Evolutionary conservation across 129 eudicot genomes (phyloP), one percentile per base, ranked within the genome.

Genomic region (Gnaphalium uliginosum): DNA sequence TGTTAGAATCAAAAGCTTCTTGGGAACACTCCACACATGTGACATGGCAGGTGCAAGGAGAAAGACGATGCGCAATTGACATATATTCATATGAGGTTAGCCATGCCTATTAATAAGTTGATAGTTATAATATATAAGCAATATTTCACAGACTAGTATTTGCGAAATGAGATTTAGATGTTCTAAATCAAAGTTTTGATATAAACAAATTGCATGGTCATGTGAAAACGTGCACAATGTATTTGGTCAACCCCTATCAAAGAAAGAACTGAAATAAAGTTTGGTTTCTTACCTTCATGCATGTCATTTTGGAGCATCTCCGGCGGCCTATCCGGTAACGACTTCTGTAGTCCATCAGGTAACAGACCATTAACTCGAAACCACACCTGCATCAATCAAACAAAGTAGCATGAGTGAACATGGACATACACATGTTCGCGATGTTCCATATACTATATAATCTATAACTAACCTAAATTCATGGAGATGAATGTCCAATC

Each of bases 401-500:
- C 10, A 48, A 76, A 37, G 66, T 14, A 19, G 60, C 68, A 70
- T 82, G 37, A 86, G 83, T 51, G 79, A 61, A 80, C 81, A 81
- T 68, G 71, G 30, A 69, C 67, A 79, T 66, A 71, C 68, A 72
- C 66, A 78, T 22, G 64, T 72, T 78, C 79, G 82, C 83, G 72
- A 85, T 76, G 89, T 74, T 70, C 86, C 90, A 83, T 82, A 81
- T 75, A 76, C 76, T 78, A 63, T 72, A 71, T 76, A 79, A 46
- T 88, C 97, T 94, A 87, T 77, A 86, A 91, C 96, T 87, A 95
- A 88, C 96, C 94, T 85, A 88, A 86, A 79, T 86, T 93, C 86
- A 86, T 88, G 90, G 83, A 84, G 96, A 90, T 88, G 89, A 88
- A 90, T 90, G 91, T 86, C 96, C 93, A 85, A 90, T 87, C 92